Evolutionary conservation across 768 basidiomycete species (phyloP), one percentile per base, ranked within the genome.

Genomic region (Pluteus cervinus): DNA sequence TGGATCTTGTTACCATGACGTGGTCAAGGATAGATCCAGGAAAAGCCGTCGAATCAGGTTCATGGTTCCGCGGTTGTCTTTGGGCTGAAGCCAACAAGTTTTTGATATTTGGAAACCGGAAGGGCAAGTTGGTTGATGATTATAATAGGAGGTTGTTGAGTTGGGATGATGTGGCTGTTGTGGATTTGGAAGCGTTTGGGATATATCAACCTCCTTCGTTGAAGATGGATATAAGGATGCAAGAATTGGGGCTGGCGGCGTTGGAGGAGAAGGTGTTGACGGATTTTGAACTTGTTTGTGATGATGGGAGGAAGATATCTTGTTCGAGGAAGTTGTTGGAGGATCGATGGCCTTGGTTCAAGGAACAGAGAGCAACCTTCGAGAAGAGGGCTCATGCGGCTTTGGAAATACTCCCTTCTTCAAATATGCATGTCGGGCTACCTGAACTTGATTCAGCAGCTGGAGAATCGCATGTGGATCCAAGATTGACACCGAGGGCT

Each of bases 261-360:
- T 68, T 97, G 12, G 89, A 92, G 53, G 87, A 92, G 55, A 69
- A 69, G 21, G 64, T 82, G 14, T 63, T 85, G n/a, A 73, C 87
- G 1, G 94, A 99, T 60, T 98, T 97, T 48, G 89, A 93, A 52
- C 71, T 99, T 41, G 62, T 94, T 10, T 93, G 90, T 53, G 88
- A 93, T 47, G 94, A 98, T 56, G 88, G 88, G 2, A 72, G 87
- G 38, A 76, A 74, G 47, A 75, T 99, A 44, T 63, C 71, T 35
- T 92, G 89, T 55, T 92, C 90, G 16, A 72, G 89, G 32, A 80
- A 75, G 54, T 55, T 90, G n/a, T 66, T 99, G 20, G 84, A 88
- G 53, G 83, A 90, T 23, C 75, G 93, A 23, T 99, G 94, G 94
- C 79, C 86, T 2, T 99, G 94, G 94, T 92, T 99, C 70, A 75